Conservation (phyloP, 2,329 filamentous ascomycete species). For the Aspergillus caelatus region DNA sequence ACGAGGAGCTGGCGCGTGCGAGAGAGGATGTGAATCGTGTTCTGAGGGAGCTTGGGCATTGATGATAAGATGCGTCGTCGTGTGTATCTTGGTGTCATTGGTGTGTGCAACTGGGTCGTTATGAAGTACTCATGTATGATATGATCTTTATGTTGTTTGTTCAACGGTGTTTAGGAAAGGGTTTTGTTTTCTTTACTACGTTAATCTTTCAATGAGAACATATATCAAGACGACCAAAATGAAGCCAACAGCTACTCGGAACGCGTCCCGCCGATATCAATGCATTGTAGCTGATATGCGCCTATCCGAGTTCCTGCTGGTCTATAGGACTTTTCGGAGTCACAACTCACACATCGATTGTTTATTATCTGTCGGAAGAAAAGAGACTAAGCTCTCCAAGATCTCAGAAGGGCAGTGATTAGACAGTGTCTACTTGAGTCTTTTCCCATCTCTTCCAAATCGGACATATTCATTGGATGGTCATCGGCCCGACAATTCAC, state of each 20-base stretch:
- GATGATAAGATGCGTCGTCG: background rate
- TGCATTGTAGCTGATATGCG: background rate
- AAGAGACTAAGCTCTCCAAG: background rate
- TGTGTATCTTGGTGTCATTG: background rate
- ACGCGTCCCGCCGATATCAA: background rate
- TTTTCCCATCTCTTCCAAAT: background rate
- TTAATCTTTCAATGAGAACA: background rate
- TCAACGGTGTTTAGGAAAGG: background rate
- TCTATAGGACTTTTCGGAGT: background rate
- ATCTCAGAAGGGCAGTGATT: background rate
- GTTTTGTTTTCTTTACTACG: background rate
- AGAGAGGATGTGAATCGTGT: constrained; percentile 51
- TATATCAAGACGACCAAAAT: background rate
- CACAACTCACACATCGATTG: background rate
- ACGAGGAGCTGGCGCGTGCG: constrained; percentile 53
- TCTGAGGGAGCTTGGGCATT: constrained; percentile 34
- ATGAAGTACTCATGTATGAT: background rate
- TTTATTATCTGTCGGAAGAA: background rate
- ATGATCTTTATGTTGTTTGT: background rate
- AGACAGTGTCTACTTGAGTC: background rate
- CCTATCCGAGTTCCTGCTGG: background rate
- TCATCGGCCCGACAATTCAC: constrained; percentile 16
- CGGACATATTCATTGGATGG: constrained; percentile 15
- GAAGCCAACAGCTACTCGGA: background rate
- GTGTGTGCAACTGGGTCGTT: background rate